These are phyloP conservation scores for Noccaea caerulescens DNA, from an alignment of 345 rosid species.

Conservation along the genomic window DNA sequence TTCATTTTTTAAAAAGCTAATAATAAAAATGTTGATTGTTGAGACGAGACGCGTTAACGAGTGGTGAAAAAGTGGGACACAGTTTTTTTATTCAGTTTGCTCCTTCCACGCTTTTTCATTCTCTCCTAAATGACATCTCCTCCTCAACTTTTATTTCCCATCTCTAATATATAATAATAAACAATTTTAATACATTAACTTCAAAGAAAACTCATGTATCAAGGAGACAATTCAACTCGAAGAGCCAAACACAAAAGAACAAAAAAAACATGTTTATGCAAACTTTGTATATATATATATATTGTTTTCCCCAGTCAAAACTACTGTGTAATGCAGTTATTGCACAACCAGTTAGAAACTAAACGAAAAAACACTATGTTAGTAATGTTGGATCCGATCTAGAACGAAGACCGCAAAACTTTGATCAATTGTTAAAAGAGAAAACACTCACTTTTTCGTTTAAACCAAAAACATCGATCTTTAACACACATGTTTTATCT, in stretches of 20 bases:
- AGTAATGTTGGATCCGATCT: neutral
- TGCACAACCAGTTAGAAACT: neutral
- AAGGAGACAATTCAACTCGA: constrained; percentile 16
- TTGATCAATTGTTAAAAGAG: neutral
- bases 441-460: neutral
- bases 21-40: neutral
- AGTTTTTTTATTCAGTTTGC: constrained; percentile 31
- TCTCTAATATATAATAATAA: neutral
- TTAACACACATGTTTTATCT: neutral
- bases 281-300: neutral
- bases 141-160: constrained; percentile 32
- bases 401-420: too few species aligned
- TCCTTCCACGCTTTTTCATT: constrained; percentile 42
- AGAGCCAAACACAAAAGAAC: neutral
- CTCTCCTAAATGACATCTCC: constrained; percentile 37
- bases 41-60: constrained; percentile 36
- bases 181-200: neutral
- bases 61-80: constrained; percentile 34
- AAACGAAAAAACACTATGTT: neutral
- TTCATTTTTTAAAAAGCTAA: neutral
- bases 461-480: neutral
- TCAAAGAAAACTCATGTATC: constrained; percentile 26
- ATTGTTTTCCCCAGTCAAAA: too few species aligned
- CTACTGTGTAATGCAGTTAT: neutral
- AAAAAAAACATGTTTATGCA: neutral